These are phyloP conservation scores for Pharnaceum exiguum DNA, from an alignment of 148 eudicot species.

Conservation along the genomic window DNA sequence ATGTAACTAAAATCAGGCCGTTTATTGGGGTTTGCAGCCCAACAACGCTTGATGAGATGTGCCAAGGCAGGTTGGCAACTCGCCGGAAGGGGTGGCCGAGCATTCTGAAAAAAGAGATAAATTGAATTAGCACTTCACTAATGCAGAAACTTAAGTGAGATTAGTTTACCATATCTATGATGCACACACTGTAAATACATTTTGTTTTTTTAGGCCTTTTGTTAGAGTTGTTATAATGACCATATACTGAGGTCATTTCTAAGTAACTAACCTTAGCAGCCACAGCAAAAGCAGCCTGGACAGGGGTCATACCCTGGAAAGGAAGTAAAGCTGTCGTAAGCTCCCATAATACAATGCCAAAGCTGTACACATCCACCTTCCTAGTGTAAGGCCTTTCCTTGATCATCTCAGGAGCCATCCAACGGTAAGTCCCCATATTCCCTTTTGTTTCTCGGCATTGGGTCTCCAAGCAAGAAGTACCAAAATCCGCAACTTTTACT, in stretches of 20 bases:
- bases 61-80: constrained; percentile 95
- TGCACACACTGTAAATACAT: too few relatives aligned
- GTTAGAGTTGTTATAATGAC: too few relatives aligned
- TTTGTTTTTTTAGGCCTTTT: too few relatives aligned
- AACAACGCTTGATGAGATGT: constrained; percentile 82
- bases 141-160: too few relatives aligned
- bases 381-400: constrained; percentile 81
- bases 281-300: constrained; percentile 96
- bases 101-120: too few relatives aligned
- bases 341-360: constrained; percentile 96
- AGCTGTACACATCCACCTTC: constrained; percentile 93
- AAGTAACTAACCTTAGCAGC: constrained; percentile 68
- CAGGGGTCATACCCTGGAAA: constrained; percentile 98
- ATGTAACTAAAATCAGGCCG: constrained; percentile 87
- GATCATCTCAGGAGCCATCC: constrained; percentile 99
- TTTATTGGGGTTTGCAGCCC: constrained; percentile 85
- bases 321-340: constrained; percentile 94
- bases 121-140: too few relatives aligned
- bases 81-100: constrained; percentile 81
- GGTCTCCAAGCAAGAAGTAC: constrained; percentile 92
- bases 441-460: constrained; percentile 80
- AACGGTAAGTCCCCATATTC: constrained; percentile 92
- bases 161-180: too few relatives aligned
- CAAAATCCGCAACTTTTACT: constrained; percentile 95
- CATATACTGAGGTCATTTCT: neutral